Evolutionary conservation across 768 basidiomycete genomes (phyloP), one percentile per base, ranked within the genome.

Genomic region (Podaxis sp.): DNA sequence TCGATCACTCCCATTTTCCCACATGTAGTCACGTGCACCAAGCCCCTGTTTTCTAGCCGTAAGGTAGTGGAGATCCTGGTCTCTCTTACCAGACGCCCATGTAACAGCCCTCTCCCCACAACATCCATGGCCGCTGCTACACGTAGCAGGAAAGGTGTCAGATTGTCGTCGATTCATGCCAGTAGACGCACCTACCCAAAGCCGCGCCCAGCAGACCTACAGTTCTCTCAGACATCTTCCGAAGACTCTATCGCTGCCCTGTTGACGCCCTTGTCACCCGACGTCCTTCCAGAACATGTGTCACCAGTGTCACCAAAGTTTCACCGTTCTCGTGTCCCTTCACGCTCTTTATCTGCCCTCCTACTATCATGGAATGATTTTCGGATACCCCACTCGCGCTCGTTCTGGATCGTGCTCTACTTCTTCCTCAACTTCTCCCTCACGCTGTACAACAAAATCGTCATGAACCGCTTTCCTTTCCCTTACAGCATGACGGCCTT

Each of bases 401-500:
- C 64, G 2, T 52, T 74, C 57, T 95, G 93, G 93, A 83, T 98
- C 17, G 67, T 73, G 3, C 78, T 93, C 64, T 98, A 97, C 78
- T 98, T 99, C 70, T 73, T 78, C 64, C 90, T 96, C 82, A 98
- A 98, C 75, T 87, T 98, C 29, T 83, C 85, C 11, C 84, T 99
- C 66, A 98, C 96, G 7, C 78, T 99, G 49, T 97, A 93, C 76
- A 99, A 99, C 83, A 99, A 99, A 75, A 82, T 85, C 40, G 88
- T 98, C 17, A 86, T 99, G 64, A 88, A 92, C 57, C 85, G 83
- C 60, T 98, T 98, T 71, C 97, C 97, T 0, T 98, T 93, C 69
- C 96, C 96, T 2, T 98, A 98, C 79, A 91, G 94, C 2, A 82
- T 99, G 24, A 98, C 96, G 1, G 95, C 94, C 4, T 67, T 97